These are phyloP conservation scores for Umbelopsis sp. DNA, from an alignment of 371 early-diverging fungal genomes.

Conservation along the genomic window DNA sequence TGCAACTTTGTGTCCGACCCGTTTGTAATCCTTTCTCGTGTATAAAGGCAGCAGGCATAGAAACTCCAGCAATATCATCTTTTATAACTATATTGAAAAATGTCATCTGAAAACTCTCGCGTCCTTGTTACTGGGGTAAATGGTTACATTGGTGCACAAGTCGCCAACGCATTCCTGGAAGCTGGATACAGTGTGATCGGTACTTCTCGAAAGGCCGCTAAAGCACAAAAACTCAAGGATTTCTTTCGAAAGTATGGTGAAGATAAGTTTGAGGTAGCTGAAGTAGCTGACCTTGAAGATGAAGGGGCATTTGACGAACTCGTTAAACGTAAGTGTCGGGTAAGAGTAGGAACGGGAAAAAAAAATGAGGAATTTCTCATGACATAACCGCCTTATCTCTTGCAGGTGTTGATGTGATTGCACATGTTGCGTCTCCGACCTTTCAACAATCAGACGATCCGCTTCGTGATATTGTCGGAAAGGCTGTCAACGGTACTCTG, in stretches of 20 bases:
- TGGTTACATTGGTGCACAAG: constrained; percentile 7
- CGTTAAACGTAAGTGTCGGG: neutral
- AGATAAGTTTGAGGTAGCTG: constrained; percentile 2
- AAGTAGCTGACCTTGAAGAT: neutral
- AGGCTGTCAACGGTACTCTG: neutral
- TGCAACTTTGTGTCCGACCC: too few relatives aligned
- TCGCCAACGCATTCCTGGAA: neutral
- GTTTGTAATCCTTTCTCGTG: too few relatives aligned
- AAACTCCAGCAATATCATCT: too few relatives aligned
- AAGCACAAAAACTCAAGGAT: neutral
- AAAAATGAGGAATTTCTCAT: too few relatives aligned
- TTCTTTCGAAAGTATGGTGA: neutral
- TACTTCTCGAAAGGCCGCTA: neutral
- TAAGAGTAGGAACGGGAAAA: too few relatives aligned
- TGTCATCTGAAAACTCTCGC: neutral
- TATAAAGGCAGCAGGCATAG: too few relatives aligned
- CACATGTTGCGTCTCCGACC: constrained; percentile 2
- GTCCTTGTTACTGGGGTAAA: constrained; percentile 2
- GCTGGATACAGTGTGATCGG: constrained; percentile 4
- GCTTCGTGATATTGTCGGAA: neutral
- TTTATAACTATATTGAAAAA: neutral
- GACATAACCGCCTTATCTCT: neutral
- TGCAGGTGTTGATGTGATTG: constrained; percentile 3
- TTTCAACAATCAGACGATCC: neutral
- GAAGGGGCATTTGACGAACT: constrained; percentile 5